Base-by-base conservation (phyloP, 2,329 filamentous ascomycete genomes). In the Sclerotinia nivalis region DNA sequence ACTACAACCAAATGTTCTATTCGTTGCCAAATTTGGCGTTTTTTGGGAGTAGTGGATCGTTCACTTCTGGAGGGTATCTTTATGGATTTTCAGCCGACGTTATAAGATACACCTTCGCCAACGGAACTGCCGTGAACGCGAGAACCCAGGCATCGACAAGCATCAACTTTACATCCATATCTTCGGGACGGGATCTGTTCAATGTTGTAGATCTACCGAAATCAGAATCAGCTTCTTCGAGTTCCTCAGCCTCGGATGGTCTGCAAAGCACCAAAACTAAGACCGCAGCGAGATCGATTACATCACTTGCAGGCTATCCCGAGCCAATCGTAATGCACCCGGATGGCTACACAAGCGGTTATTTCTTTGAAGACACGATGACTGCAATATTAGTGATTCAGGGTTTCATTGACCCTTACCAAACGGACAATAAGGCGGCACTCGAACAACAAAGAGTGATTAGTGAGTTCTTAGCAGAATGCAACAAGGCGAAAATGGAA, bases 1-100 rank as follows among this genome's bases (percentile, higher is more conserved):
- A 78, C 20, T 81, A 79, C 66, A 81, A 81, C 69, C 75, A 76
- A n/a, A 73, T 80, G 68, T 80, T 81, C 69, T 80, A 76, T 70
- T 69, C 45, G 2, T 47, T 69, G 18, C 52, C 69, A 18, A 61
- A 71, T 22, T 28, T 70, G 4, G 43, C 59, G 6, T 55, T 45
- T 13, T 47, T 47, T 13, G 66, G 61, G 9, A 76, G 72, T 47
- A 74, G 69, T 62, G 74, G 67, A 45, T 47, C 52, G 74, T 72
- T 71, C 47, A 58, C 50, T 20, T 31, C 55, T 45, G 71, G 70
- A n/a, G 70, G 60, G n/a, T 77, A 80, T 56, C 73, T 79, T 49
- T 80, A 79, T 68, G 69, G 68, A 18, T 70, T 72, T 28, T 76
- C 78, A 7, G 77, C 75, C 22, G 76, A 76, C 22, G 71, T 70